Conservation (phyloP, 805 yeast species). For the Cyberlindnera japonica region DNA sequence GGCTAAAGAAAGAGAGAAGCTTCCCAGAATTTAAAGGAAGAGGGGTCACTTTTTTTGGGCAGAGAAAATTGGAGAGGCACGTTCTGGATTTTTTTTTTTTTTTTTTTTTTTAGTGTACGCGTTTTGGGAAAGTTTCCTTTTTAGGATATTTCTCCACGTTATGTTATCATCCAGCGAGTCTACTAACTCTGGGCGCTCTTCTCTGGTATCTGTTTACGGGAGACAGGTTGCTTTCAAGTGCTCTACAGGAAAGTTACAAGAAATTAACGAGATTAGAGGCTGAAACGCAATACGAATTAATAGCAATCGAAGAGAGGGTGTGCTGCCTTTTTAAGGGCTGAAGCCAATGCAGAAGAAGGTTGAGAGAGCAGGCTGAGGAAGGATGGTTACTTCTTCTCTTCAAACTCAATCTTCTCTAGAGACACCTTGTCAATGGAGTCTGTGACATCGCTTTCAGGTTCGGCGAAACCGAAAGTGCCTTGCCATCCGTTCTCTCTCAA, state of each 20-base stretch:
- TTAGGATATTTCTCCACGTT: not conserved
- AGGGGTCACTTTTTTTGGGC: not conserved
- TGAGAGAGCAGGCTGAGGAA: no score
- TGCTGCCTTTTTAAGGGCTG: no score
- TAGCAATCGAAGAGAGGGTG: no score
- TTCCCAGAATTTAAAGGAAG: not conserved
- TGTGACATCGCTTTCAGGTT: slow-evolving; percentile 9
- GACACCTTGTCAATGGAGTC: slow-evolving; percentile 12
- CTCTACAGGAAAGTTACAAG: no score
- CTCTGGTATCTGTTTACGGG: no score
- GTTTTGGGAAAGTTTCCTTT: not conserved
- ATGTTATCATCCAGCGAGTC: not conserved
- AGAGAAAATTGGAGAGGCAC: not conserved
- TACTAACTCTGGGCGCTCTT: no score
- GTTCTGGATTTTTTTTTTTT: slow-evolving; percentile 1
- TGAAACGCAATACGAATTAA: no score
- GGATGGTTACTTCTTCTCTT: slow-evolving; percentile 6
- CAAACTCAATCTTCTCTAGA: slow-evolving; percentile 3
- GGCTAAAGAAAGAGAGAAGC: not conserved
- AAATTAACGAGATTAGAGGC: no score
- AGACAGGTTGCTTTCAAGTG: no score
- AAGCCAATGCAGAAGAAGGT: no score
- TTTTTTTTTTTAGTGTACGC: not conserved
- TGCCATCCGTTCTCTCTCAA: slow-evolving; percentile 57
- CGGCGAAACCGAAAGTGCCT: slow-evolving; percentile 38